Evolutionary conservation across 2,329 filamentous ascomycete genomes (phyloP).

Genomic region (Exophiala viscosa): DNA sequence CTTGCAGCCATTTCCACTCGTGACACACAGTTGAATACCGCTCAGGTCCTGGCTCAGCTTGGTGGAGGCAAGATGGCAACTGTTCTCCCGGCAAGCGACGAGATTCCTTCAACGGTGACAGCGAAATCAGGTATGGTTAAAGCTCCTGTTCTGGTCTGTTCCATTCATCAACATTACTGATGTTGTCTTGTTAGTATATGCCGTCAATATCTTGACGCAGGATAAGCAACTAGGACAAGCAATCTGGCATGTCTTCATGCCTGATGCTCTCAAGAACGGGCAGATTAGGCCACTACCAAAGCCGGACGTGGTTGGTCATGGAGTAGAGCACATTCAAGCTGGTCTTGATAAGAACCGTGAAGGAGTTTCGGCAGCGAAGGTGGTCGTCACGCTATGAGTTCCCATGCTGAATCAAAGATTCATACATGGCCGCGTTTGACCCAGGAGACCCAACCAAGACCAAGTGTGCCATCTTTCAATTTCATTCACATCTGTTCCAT

Average conservation of each 20-base stretch:
- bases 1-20: slow-evolving; percentile 13
- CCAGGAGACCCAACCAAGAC: too few species aligned
- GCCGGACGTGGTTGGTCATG: slow-evolving; percentile 38
- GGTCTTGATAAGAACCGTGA: slow-evolving; percentile 37
- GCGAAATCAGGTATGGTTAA: slow-evolving; percentile 15
- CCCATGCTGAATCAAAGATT: too few species aligned
- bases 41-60: slow-evolving; percentile 21
- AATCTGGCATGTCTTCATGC: slow-evolving; percentile 34
- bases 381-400: slow-evolving; percentile 33
- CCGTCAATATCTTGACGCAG: slow-evolving; percentile 12
- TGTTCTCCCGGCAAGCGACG: slow-evolving; percentile 12
- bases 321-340: slow-evolving; percentile 36
- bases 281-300: slow-evolving; percentile 33
- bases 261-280: slow-evolving; percentile 32
- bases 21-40: slow-evolving; percentile 17
- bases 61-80: slow-evolving; percentile 22
- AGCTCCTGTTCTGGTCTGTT: background rate
- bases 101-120: slow-evolving; percentile 17
- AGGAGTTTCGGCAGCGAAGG: slow-evolving; percentile 40
- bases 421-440: too few species aligned
- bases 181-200: slow-evolving; percentile 13
- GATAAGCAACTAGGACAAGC: slow-evolving; percentile 30
- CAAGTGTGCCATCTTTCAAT: too few species aligned
- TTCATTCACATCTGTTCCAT: too few species aligned
- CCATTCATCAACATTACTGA: slow-evolving; percentile 1